These are phyloP conservation scores for Blastobotrys indianensis DNA, from an alignment of 1,139 yeast genomes.

Conservation along the genomic window DNA sequence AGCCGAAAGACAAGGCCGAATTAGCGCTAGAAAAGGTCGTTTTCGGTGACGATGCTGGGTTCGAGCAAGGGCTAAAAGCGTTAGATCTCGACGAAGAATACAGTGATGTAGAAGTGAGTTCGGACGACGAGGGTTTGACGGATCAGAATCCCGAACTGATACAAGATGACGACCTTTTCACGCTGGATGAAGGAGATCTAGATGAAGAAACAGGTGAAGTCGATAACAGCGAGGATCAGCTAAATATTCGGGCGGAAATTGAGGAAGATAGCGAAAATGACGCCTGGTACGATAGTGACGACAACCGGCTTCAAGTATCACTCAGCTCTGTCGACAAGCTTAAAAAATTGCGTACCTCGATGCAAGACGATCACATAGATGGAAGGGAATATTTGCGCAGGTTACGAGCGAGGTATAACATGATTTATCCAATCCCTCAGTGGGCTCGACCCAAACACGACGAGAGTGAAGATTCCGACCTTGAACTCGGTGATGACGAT, in stretches of 20 bases:
- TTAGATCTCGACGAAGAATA: constrained; percentile 46
- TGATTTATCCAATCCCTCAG: constrained; percentile 78
- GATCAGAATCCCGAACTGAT: constrained; percentile 27
- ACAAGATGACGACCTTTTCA: constrained; percentile 33
- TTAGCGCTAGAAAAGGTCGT: constrained; percentile 71
- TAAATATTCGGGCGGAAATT: constrained; percentile 28
- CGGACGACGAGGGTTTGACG: constrained; percentile 1
- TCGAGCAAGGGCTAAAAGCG: constrained; percentile 58
- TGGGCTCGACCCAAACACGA: constrained; percentile 54
- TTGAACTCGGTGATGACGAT: constrained; percentile 35
- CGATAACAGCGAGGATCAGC: constrained; percentile 53
- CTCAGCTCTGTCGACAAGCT: constrained; percentile 54
- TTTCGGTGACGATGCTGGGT: constrained; percentile 82
- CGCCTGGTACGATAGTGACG: constrained; percentile 94
- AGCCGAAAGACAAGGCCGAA: constrained; percentile 71
- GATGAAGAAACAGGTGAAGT: constrained; percentile 41
- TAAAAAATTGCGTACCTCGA: constrained; percentile 64
- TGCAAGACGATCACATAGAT: constrained; percentile 50
- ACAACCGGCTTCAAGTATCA: constrained; percentile 63
- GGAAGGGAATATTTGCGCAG: constrained; percentile 69
- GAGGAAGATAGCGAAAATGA: constrained; percentile 32
- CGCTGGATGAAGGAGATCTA: constrained; percentile 35
- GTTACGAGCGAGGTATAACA: constrained; percentile 77
- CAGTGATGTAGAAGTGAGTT: constrained; percentile 29
- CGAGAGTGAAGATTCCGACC: constrained; percentile 28